These are phyloP conservation scores for Pelargonium citronellum DNA, from an alignment of 441 rosid species.

Conservation along the genomic window DNA sequence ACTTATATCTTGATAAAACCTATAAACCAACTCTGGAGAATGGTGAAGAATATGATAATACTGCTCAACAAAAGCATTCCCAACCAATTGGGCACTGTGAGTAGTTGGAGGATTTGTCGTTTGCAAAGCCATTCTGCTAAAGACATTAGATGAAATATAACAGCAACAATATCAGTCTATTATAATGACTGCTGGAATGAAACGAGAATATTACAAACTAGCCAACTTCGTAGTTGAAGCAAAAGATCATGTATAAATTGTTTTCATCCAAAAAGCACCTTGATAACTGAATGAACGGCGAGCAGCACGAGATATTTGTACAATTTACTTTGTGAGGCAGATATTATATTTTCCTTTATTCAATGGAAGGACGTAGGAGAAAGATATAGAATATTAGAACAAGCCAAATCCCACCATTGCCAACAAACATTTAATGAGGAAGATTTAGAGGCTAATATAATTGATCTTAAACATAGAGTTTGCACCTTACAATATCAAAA, in stretches of 20 bases:
- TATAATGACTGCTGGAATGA: background rate
- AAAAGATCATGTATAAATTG: background rate
- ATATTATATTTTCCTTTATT: background rate
- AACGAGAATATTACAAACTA: background rate
- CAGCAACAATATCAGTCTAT: slow-evolving; percentile 2
- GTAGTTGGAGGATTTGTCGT: slow-evolving; percentile 26
- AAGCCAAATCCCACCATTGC: background rate
- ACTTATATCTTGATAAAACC: slow-evolving; percentile 44
- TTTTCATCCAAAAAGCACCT: background rate
- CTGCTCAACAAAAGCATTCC: slow-evolving; percentile 14
- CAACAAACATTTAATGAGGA: background rate
- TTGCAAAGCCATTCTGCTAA: slow-evolving; percentile 45
- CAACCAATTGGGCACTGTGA: slow-evolving; percentile 30
- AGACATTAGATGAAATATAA: slow-evolving; percentile 3
- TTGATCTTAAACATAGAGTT: background rate
- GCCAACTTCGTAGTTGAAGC: background rate
- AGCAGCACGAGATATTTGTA: background rate
- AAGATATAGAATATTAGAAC: slow-evolving; percentile 1
- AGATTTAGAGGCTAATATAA: background rate
- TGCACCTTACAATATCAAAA: background rate
- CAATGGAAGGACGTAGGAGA: background rate
- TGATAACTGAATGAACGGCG: background rate
- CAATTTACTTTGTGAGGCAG: background rate
- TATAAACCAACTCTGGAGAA: slow-evolving; percentile 21
- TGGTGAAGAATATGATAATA: slow-evolving; percentile 18